Base-by-base conservation (phyloP, 805 yeast genomes). In the Wickerhamomyces chaumierensis region DNA sequence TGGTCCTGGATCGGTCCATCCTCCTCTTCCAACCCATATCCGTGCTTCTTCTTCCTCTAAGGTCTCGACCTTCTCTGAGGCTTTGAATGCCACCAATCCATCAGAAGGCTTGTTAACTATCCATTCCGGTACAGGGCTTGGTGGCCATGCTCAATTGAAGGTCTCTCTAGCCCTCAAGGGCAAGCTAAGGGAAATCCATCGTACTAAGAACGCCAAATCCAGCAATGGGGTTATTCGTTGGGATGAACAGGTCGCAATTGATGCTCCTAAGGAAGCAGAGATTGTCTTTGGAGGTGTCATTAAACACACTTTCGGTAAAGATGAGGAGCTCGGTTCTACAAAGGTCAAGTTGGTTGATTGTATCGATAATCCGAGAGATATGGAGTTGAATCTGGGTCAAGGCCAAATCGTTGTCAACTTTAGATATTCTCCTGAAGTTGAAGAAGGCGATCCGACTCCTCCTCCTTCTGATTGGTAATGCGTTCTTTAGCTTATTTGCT, bases 231-330 rank as follows among this genome's bases (percentile, higher is more conserved):
- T 51, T 1, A 63, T 65, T 36, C 62, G 56, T 40, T 78, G 81
- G 75, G 68, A 75, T 42, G 95, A 85, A 52, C 64, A 76, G 17
- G 65, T 71, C 42, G 66, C 78, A 4, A 82, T 88, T 63, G 76
- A 72, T 51, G 78, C 90, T 5, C 65, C 79, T 4, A 59, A 77
- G 4, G 79, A 72, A 11, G 78, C 79, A 3, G 68, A 64, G 39
- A 51, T 88, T 33, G 62, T 73, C 3, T 73, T 90, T 51, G 66
- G 68, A 32, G 73, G 84, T 20, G 65, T 74, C 33, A 75, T 78
- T 27, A 81, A 74, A 51, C 92, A 83, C 55, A 70, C 75, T 3
- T 69, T 88, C 48, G 87, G 94, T 31, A 78, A 80, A 52, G 79
- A 74, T 47, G 62, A 65, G 20, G 82, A 74, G 40, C 39, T 86